A percentile compares a stretch with the other conserved stretches of the same genome.
Conservation (phyloP, 2,329 filamentous ascomycete genomes). For the Stagonosporopsis rhizophila region DNA sequence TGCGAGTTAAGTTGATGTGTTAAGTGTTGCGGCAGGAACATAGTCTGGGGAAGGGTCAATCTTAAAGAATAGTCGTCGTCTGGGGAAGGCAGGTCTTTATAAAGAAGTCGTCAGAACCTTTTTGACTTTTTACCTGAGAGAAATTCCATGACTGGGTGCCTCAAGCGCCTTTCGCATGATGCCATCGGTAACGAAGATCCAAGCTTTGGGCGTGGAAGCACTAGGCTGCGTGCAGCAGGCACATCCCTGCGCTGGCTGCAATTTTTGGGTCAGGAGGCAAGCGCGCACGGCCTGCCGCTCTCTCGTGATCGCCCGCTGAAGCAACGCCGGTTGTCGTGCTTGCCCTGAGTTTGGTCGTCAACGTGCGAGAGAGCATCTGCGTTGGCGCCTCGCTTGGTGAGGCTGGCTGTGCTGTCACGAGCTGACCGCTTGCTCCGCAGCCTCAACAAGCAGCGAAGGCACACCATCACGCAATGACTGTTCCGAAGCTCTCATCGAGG, state of each 20-base stretch:
- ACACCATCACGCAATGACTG: slow-evolving; percentile 10
- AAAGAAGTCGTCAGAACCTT: slow-evolving; percentile 27
- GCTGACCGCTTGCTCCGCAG: slow-evolving; percentile 14
- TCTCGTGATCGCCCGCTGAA: slow-evolving; percentile 38
- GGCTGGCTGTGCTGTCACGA: slow-evolving; percentile 9
- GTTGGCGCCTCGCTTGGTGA: background rate
- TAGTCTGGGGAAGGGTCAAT: slow-evolving; percentile 28
- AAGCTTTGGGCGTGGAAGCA: slow-evolving; percentile 32
- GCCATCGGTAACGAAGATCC: slow-evolving; percentile 34
- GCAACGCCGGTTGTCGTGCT: slow-evolving; percentile 18
- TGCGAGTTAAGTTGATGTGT: slow-evolving; percentile 44
- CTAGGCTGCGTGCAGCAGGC: slow-evolving; percentile 30
- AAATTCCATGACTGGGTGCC: slow-evolving; percentile 43
- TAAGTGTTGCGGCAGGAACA: slow-evolving; percentile 43
- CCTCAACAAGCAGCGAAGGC: background rate
- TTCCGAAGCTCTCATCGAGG: background rate
- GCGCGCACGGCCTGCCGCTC: slow-evolving; percentile 37
- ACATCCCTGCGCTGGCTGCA: slow-evolving; percentile 31
- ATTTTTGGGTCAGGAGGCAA: slow-evolving; percentile 46
- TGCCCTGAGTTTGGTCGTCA: slow-evolving; percentile 19
- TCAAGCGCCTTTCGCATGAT: slow-evolving; percentile 32
- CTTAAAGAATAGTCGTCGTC: slow-evolving; percentile 4
- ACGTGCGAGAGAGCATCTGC: slow-evolving; percentile 14
- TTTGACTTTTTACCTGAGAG: slow-evolving; percentile 39
- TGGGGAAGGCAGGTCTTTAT: slow-evolving; percentile 31